Percentiles rank a stretch among this genome's conserved stretches.
Evolutionary conservation across 352 stramenopile genomes (phyloP).

Genomic region (Phytophthora litchii): DNA sequence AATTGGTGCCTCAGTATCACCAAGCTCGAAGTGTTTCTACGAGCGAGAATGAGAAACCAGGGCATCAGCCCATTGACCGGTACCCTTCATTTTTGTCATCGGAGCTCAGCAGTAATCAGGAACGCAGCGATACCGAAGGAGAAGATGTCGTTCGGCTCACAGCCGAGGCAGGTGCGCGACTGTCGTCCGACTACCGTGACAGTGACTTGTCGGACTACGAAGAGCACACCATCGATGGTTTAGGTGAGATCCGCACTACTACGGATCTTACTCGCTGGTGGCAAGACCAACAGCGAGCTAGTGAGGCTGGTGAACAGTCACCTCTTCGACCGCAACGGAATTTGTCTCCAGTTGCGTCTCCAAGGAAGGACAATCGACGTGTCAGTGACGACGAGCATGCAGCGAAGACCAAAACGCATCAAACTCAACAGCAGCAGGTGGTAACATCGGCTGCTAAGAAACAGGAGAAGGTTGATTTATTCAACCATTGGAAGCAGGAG

Average conservation of each 20-base stretch:
- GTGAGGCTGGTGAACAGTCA: conserved; percentile 15
- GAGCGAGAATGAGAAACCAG: conserved; percentile 22
- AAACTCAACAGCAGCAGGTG: conserved; percentile 15
- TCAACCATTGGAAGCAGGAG: conserved; percentile 41
- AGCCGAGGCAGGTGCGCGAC: conserved; percentile 23
- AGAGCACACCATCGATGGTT: conserved; percentile 48
- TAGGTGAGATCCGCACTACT: conserved; percentile 47
- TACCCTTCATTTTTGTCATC: conserved; percentile 48
- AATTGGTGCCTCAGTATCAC: conserved; percentile 20
- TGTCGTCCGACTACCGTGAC: conserved; percentile 35
- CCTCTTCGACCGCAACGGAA: conserved; percentile 8
- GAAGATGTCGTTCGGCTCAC: conserved; percentile 34
- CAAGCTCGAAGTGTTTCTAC: conserved; percentile 20
- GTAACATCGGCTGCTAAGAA: conserved; percentile 19
- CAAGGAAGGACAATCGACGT: conserved; percentile 14
- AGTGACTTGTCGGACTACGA: conserved; percentile 47
- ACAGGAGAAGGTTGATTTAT: conserved; percentile 43
- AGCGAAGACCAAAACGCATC: conserved; percentile 11
- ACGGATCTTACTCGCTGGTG: conserved; percentile 56
- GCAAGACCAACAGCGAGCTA: conserved; percentile 39
- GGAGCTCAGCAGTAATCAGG: conserved; percentile 35
- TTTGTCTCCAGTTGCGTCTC: conserved; percentile 25
- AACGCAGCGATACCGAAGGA: conserved; percentile 27
- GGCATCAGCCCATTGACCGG: conserved; percentile 12
- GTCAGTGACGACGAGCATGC: conserved; percentile 10